Conservation (phyloP, 805 yeast species). For the Ogataea degrootiae region DNA sequence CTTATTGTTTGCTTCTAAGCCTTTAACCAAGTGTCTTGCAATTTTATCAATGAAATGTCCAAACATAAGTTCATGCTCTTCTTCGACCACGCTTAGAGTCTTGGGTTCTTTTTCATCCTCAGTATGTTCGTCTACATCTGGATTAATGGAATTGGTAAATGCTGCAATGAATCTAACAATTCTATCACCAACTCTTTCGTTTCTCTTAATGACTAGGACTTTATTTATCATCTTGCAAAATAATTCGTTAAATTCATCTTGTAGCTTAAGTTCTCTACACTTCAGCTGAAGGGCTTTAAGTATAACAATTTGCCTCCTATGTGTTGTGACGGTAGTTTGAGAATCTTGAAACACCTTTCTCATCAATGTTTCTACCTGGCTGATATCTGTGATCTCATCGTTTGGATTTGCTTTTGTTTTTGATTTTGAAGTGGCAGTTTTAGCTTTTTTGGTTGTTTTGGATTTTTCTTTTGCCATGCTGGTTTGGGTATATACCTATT, state of each 20-base stretch:
- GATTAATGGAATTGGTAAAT: constrained; percentile 48
- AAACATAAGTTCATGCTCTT: constrained; percentile 32
- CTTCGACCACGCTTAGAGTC: constrained; percentile 16
- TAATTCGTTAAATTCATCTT: constrained; percentile 53
- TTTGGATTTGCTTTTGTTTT: background rate
- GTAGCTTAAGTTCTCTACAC: constrained; percentile 47
- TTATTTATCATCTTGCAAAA: constrained; percentile 62
- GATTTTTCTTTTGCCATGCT: background rate
- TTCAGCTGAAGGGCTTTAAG: constrained; percentile 54
- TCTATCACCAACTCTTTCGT: constrained; percentile 70
- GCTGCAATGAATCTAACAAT: constrained; percentile 63
- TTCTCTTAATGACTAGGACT: constrained; percentile 61
- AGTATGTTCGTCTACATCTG: constrained; percentile 30
- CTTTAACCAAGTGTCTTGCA: constrained; percentile 66
- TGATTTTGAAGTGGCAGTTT: no score
- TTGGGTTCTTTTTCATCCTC: constrained; percentile 31
- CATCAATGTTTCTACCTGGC: constrained; percentile 42
- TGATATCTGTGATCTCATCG: constrained; percentile 12
- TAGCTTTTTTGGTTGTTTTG: no score
- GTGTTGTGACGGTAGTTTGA: constrained; percentile 69
- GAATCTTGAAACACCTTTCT: constrained; percentile 77
- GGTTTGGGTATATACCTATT: no score
- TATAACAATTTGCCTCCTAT: constrained; percentile 64
- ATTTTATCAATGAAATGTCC: constrained; percentile 55
- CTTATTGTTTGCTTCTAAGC: constrained; percentile 71